A percentile compares a stretch with the other conserved stretches of the same genome.
These are phyloP conservation scores for Coniochaeta ligniaria DNA, from an alignment of 2,329 filamentous ascomycete species.

Conservation along the genomic window DNA sequence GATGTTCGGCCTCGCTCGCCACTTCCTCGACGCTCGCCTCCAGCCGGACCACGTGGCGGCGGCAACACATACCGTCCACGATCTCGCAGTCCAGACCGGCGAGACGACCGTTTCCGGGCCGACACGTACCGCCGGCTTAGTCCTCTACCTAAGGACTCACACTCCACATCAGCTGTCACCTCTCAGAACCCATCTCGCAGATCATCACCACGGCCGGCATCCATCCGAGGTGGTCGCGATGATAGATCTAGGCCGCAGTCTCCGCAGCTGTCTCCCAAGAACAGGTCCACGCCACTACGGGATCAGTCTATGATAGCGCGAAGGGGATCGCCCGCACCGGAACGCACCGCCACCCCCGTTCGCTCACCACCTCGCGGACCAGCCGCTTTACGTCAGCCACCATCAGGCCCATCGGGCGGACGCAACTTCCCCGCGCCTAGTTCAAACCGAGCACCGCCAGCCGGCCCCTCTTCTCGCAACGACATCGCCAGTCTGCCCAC, in stretches of 20 bases:
- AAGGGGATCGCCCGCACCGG: background rate
- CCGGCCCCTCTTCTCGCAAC: constrained; percentile 21
- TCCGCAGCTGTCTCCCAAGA: constrained; percentile 27
- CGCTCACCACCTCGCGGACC: constrained; percentile 47
- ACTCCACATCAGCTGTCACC: constrained; percentile 40
- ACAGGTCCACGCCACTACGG: background rate
- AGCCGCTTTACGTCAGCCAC: constrained; percentile 43
- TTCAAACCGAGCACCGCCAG: constrained; percentile 12
- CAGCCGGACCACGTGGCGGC: constrained; percentile 28
- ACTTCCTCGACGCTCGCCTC: constrained; percentile 27
- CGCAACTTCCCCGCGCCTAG: constrained; percentile 31
- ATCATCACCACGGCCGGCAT: constrained; percentile 44
- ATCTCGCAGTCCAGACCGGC: constrained; percentile 42
- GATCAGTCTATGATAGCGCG: background rate
- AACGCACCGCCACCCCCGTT: background rate
- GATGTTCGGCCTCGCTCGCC: constrained; percentile 28
- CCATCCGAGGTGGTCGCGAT: constrained; percentile 30
- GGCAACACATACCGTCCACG: constrained; percentile 44
- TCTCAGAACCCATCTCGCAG: constrained; percentile 43
- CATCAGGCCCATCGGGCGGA: constrained; percentile 33
- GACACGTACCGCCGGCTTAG: constrained; percentile 38
- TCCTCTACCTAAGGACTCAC: constrained; percentile 38
- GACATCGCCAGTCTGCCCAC: constrained; percentile 38
- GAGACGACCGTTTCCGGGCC: constrained; percentile 31
- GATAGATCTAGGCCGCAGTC: constrained; percentile 40